Evolutionary conservation across 257 asterid genomes (phyloP), one percentile per base, ranked within the genome.

Genomic region (Jacaranda copaia): DNA sequence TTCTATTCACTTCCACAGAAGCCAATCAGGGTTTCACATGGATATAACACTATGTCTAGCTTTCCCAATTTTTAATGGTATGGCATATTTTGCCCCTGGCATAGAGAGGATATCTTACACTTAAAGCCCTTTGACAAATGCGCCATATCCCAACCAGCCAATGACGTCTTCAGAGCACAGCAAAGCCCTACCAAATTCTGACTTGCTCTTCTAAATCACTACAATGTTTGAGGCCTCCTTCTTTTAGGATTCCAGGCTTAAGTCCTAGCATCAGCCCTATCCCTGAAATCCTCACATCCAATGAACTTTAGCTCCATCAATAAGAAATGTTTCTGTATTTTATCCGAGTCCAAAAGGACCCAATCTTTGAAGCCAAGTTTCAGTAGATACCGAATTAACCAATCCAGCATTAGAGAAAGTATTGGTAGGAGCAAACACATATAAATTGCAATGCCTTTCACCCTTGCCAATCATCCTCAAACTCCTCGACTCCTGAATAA

Each of bases 141-240:
- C 38, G 16, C 35, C 61, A 51, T 10, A 52, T 51, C 52, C 12
- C 58, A 43, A 55, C 51, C 79, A 65, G 67, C 63, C 77, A 49
- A 70, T 25, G 61, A 68, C 36, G 12, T 62, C 52, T 38, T 74
- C n/a, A 36, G 64, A 52, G 70, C 77, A 38, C 7, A 14, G n/a
- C n/a, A n/a, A n/a, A 46, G 49, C 46, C 56, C 48, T 49, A 62
- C 81, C 40, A 77, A 46, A 48, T 53, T 42, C 52, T 48, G 14
- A 48, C 52, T 32, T 25, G 70, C 74, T 60, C 11, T 70, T 19
- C 48, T 5, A 38, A 68, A 52, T 25, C 18, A 68, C 49, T 14
- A 58, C 51, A 63, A 35, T 73, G 49, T 49, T 70, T 76, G 78
- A 81, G 73, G 43, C 36, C 59, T 72, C 67, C 49, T 40, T 70